phyloP scores from a whole-genome alignment of 2,329 filamentous ascomycete species.

The Aspergillus arachidicola region DNA sequence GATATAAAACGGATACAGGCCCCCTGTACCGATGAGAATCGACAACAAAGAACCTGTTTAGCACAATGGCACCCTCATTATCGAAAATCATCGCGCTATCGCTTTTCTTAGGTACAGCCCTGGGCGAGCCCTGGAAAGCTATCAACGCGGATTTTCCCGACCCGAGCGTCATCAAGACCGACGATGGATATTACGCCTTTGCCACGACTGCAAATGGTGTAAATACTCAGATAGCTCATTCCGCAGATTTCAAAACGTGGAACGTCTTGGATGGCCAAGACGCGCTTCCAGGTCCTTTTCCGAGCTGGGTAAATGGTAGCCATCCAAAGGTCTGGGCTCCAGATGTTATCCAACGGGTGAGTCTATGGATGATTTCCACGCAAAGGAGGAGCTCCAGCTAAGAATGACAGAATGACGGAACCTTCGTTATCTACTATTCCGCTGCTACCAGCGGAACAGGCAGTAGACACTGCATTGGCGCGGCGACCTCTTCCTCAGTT shows the following conservation, averaged over 20 bases:
- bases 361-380: neutral
- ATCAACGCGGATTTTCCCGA: constrained; percentile 57
- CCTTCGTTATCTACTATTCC: constrained; percentile 62
- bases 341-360: constrained; percentile 53
- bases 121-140: constrained; percentile 22
- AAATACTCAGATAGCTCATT: constrained; percentile 57
- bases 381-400: neutral
- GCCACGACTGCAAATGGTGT: constrained; percentile 52
- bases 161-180: constrained; percentile 53
- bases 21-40: neutral
- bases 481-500: constrained; percentile 49
- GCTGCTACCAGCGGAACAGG: constrained; percentile 37
- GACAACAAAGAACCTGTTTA: neutral
- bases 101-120: neutral
- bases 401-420: constrained; percentile 35
- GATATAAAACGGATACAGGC: neutral
- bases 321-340: constrained; percentile 59
- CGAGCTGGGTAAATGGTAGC: constrained; percentile 52
- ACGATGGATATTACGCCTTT: constrained; percentile 59
- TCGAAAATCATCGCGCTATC: neutral
- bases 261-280: constrained; percentile 53
- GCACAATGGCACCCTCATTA: neutral
- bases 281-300: constrained; percentile 50
- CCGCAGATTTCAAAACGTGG: constrained; percentile 49
- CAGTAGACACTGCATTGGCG: constrained; percentile 58